phyloP scores from a whole-genome alignment of 768 basidiomycete genomes.

The Leccinum uliginosum region DNA sequence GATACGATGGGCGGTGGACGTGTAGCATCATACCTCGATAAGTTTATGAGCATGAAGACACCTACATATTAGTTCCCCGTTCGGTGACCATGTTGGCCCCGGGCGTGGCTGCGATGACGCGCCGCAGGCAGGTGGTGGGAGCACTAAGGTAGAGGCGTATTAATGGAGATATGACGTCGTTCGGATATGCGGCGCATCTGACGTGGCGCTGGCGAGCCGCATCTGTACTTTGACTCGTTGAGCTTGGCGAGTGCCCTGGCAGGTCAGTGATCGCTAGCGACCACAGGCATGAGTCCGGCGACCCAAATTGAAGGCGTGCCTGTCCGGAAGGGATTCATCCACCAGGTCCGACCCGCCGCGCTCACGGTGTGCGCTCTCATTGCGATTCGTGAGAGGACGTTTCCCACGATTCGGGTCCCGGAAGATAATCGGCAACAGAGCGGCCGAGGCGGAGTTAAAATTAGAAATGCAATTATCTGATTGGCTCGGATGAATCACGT shows the following conservation, averaged over 20 bases:
- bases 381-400: not conserved
- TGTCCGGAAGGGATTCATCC: not conserved
- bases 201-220: not conserved
- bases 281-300: too few species aligned
- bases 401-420: not conserved
- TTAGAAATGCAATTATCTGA: not conserved
- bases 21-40: too few species aligned
- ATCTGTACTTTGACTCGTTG: not conserved
- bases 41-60: too few species aligned
- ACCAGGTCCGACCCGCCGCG: not conserved
- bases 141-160: too few species aligned
- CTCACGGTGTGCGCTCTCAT: not conserved
- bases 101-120: not conserved
- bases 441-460: conserved; percentile 7
- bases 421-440: conserved; percentile 1
- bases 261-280: not conserved
- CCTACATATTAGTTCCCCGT: not conserved
- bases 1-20: too few species aligned
- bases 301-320: not conserved
- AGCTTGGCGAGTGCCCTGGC: too few species aligned
- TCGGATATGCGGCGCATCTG: not conserved
- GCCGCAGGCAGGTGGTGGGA: too few species aligned
- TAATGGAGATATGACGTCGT: not conserved
- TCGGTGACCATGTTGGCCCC: not conserved
- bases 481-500: not conserved